Evolutionary conservation across 805 yeast genomes (phyloP), one percentile per base, ranked within the genome.

Genomic region (Wickerhamomyces hampshirensis): DNA sequence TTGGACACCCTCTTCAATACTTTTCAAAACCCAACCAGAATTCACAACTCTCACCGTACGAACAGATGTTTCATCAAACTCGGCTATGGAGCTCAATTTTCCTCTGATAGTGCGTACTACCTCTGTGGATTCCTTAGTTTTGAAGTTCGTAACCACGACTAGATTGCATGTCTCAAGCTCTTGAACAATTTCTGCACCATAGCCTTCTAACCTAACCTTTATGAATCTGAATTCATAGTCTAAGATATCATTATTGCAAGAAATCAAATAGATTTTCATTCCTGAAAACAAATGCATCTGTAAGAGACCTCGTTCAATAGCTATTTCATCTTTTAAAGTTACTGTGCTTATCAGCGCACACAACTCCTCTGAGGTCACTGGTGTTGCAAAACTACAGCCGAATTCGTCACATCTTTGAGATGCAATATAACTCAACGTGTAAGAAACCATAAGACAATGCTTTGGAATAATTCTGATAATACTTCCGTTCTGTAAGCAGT

Each of bases 301-400:
- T 11, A 31, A 26, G 4, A 53, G 40, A 4, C 38, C 30, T 5
- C 39, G 30, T 6, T 30, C 30, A 11, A 31, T 21, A 5, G 26
- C 31, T 18, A 16, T 13, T 13, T 34, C 29, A n/a, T n/a, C n/a
- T n/a, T n/a, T n/a, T n/a, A n/a, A n/a, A n/a, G n/a, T n/a, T n/a
- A n/a, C n/a, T n/a, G n/a, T n/a, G n/a, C n/a, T n/a, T n/a, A 51
- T 38, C 17, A 36, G 14, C 35, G 14, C 32, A 23, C 18, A 41
- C 48, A 27, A 29, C 44, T 8, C 23, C 13, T 40, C 39, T 9
- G 30, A 37, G 4, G 38, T 37, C 0, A 37, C 12, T 6, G 59
- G 53, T 4, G 70, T 55, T 1, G 58, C 59, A 42, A 62, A 75
- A 41, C 93, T 78, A 52, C 82, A 86, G 0, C 88, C 89, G 52